These are phyloP conservation scores for Fraxinus sp. DNA, from an alignment of 305 asterid species.

Conservation along the genomic window DNA sequence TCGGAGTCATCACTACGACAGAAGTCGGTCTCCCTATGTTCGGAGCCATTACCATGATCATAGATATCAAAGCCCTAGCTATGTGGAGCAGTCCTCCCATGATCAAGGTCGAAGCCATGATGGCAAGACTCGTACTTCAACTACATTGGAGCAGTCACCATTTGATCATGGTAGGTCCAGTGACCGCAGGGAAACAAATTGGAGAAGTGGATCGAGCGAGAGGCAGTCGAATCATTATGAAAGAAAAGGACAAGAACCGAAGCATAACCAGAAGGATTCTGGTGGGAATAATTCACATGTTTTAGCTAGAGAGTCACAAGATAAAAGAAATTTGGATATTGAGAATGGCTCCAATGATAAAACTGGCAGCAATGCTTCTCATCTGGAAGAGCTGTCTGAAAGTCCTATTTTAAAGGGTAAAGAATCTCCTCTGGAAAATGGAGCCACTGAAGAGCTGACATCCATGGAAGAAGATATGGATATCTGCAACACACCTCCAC, in stretches of 20 bases:
- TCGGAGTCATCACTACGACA: conserved; percentile 24
- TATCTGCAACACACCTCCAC: conserved; percentile 97
- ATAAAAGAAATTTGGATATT: conserved; percentile 41
- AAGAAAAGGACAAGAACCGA: conserved; percentile 65
- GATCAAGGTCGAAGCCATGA: conserved; percentile 58
- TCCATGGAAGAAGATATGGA: conserved; percentile 99
- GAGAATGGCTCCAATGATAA: conserved; percentile 42
- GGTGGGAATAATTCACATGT: conserved; percentile 46
- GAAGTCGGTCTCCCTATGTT: neutral
- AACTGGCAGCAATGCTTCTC: conserved; percentile 28
- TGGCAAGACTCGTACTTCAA: conserved; percentile 60
- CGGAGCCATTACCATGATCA: conserved; percentile 44
- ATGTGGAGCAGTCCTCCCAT: conserved; percentile 49
- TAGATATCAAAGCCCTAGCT: conserved; percentile 48
- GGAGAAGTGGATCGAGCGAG: conserved; percentile 55
- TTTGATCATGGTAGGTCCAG: conserved; percentile 53
- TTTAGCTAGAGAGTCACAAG: conserved; percentile 50
- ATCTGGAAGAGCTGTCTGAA: conserved; percentile 40
- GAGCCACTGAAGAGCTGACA: conserved; percentile 59
- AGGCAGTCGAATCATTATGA: conserved; percentile 52
- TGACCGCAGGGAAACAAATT: conserved; percentile 44
- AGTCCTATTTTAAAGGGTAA: conserved; percentile 37
- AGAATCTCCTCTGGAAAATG: conserved; percentile 61
- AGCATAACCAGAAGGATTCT: conserved; percentile 47
- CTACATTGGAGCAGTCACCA: conserved; percentile 57